Evolutionary conservation across 257 asterid species (phyloP), one percentile per base, ranked within the genome.

Genomic region (Anisodus tanguticus): DNA sequence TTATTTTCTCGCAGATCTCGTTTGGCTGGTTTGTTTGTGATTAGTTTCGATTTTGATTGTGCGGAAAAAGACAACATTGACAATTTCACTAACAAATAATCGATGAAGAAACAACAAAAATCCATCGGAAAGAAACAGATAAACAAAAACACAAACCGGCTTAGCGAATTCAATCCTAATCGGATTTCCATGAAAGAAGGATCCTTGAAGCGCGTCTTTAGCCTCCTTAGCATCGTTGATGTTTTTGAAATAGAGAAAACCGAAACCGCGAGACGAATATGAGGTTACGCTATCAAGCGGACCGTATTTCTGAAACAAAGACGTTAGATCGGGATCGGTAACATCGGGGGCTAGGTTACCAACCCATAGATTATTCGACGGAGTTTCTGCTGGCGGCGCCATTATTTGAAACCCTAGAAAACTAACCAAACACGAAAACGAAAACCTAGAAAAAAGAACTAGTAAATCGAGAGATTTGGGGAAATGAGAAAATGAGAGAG

Each of bases 121-220:
- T 69, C 43, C 67, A 88, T 77, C 83, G 63, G 67, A 84, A n/a
- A 85, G 49, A 83, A 83, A 70, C 84, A 76, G 31, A 86, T 69
- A 80, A 87, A 83, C 83, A 43, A 79, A 83, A 87, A 82, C 84
- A 95, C 99, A 87, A 89, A 96, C 99, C 99, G 95, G 95, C 93
- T 93, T 96, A 53, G 98, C 97, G 87, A 93, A 96, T 88, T 96
- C 98, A 66, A 94, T 93, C 88, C 90, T 94, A 77, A 94, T 82
- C 2, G 93, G 83, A 82, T 83, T 91, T 43, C 95, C 97, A 43
- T 88, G 97, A 84, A 94, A 89, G 66, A 85, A 31, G 86, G 90
- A 85, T 39, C 98, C 98, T 85, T 94, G 98, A 66, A 93, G 94
- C 77, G 87, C 86, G 63, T 90, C 91, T 81, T 93, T 94, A 15